Conservation (phyloP, 177 flowering plant species). For the Vitis hybrid region DNA sequence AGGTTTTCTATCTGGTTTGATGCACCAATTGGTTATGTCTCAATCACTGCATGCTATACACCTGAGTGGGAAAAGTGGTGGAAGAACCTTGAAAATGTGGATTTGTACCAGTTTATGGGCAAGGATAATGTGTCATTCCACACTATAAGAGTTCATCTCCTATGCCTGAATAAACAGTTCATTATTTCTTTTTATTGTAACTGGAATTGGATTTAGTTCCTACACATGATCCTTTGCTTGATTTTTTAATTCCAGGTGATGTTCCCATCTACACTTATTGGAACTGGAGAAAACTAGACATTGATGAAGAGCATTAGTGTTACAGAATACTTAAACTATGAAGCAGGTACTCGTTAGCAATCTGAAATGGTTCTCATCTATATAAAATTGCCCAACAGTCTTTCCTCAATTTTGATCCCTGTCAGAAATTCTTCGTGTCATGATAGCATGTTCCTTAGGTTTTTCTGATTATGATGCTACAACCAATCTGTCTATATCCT, state of each 20-base stretch:
- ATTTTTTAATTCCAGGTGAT: constrained; percentile 54
- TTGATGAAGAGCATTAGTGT: constrained; percentile 94
- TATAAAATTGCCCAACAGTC: too few relatives aligned
- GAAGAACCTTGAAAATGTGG: constrained; percentile 75
- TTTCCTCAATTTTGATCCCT: too few relatives aligned
- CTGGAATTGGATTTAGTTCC: constrained; percentile 6
- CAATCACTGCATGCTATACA: constrained; percentile 47
- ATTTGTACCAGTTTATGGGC: constrained; percentile 79
- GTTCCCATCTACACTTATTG: constrained; percentile 91
- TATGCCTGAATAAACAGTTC: too few relatives aligned
- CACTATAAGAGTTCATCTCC: constrained; percentile 43
- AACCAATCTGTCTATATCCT: too few relatives aligned
- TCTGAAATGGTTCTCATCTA: too few relatives aligned
- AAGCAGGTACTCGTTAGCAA: constrained; percentile 51
- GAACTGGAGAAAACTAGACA: constrained; percentile 93
- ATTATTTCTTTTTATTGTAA: too few relatives aligned
- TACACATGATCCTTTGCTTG: too few relatives aligned
- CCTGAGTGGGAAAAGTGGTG: constrained; percentile 53
- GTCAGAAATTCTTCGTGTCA: too few relatives aligned
- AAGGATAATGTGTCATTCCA: constrained; percentile 83
- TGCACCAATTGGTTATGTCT: constrained; percentile 22
- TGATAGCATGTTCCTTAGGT: too few relatives aligned
- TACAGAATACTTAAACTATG: constrained; percentile 90
- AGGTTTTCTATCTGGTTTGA: too few relatives aligned
- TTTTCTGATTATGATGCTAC: too few relatives aligned